phyloP scores from a whole-genome alignment of 192 early-diverging fungal genomes.

The Umbelopsis ramanniana region DNA sequence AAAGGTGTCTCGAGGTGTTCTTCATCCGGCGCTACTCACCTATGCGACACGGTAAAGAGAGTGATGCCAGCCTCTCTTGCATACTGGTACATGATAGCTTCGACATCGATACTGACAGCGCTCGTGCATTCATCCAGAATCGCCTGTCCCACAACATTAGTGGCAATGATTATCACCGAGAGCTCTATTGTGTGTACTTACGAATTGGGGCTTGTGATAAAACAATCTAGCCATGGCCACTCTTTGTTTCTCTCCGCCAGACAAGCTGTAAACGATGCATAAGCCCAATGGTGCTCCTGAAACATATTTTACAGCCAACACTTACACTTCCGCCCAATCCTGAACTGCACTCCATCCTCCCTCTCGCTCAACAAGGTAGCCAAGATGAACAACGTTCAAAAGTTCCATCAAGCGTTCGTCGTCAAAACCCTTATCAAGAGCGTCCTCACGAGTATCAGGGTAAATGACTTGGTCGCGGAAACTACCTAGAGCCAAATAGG shows the following conservation, averaged over 20 bases:
- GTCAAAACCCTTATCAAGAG: constrained; percentile 57
- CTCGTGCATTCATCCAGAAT: constrained; percentile 83
- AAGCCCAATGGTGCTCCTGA: neutral
- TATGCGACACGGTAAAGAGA: constrained; percentile 66
- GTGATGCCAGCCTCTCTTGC: constrained; percentile 63
- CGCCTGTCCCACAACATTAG: constrained; percentile 34
- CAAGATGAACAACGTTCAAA: constrained; percentile 72
- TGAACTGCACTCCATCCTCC: constrained; percentile 75
- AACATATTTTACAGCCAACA: neutral
- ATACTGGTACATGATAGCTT: constrained; percentile 73
- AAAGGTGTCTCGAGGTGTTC: neutral
- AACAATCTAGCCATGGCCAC: constrained; percentile 88
- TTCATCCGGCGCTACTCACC: constrained; percentile 15
- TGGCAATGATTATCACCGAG: no score
- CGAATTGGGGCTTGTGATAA: constrained; percentile 83
- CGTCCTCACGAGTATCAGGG: constrained; percentile 75
- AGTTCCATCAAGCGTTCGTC: constrained; percentile 72
- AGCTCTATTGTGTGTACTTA: constrained; percentile 32
- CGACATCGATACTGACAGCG: constrained; percentile 81
- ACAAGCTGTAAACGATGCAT: constrained; percentile 44
- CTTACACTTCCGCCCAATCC: constrained; percentile 77
- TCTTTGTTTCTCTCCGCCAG: constrained; percentile 79
- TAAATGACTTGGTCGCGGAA: constrained; percentile 88
- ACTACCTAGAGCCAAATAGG: constrained; percentile 79
- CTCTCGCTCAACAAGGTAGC: constrained; percentile 68